These are phyloP conservation scores for Pleurotus pulmonarius DNA, from an alignment of 768 basidiomycete species.

Conservation along the genomic window DNA sequence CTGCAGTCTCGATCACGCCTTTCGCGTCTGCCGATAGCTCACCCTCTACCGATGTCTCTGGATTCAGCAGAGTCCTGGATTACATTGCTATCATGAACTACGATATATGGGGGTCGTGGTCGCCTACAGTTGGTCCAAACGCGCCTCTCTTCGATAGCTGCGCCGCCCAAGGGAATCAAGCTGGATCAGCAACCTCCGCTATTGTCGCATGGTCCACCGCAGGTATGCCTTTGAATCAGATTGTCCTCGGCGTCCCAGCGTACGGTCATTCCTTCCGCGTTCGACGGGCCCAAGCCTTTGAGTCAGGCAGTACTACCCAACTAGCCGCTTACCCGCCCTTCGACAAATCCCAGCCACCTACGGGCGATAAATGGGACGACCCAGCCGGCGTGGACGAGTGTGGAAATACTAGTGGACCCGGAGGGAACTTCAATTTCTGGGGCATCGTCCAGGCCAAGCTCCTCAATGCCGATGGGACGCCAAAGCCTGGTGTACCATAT, in stretches of 20 bases:
- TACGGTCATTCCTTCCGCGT: conserved; percentile 78
- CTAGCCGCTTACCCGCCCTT: conserved; percentile 50
- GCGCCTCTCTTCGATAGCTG: conserved; percentile 79
- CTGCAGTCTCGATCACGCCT: conserved; percentile 38
- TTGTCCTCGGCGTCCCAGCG: conserved; percentile 76
- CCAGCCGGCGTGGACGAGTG: conserved; percentile 43
- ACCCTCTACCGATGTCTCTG: conserved; percentile 68
- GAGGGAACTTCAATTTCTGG: conserved; percentile 60
- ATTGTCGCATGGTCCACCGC: conserved; percentile 71
- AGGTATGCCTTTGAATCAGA: conserved; percentile 62
- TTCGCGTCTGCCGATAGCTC: conserved; percentile 46
- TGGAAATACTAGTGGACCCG: conserved; percentile 29
- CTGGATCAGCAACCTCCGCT: conserved; percentile 71
- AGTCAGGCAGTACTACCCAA: conserved; percentile 16
- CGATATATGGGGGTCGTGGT: conserved; percentile 55
- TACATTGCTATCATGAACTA: conserved; percentile 64
- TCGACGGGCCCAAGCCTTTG: conserved; percentile 29
- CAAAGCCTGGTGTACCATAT: conserved; percentile 50
- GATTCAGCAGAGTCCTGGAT: conserved; percentile 62
- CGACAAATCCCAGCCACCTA: conserved; percentile 36
- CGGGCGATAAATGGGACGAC: conserved; percentile 49
- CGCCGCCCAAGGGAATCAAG: conserved; percentile 45
- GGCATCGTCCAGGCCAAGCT: conserved; percentile 54
- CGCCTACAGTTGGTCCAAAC: conserved; percentile 68
- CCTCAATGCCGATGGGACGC: conserved; percentile 40